phyloP scores from a whole-genome alignment of 2,329 filamentous ascomycete species.

The Trichoderma koningii region DNA sequence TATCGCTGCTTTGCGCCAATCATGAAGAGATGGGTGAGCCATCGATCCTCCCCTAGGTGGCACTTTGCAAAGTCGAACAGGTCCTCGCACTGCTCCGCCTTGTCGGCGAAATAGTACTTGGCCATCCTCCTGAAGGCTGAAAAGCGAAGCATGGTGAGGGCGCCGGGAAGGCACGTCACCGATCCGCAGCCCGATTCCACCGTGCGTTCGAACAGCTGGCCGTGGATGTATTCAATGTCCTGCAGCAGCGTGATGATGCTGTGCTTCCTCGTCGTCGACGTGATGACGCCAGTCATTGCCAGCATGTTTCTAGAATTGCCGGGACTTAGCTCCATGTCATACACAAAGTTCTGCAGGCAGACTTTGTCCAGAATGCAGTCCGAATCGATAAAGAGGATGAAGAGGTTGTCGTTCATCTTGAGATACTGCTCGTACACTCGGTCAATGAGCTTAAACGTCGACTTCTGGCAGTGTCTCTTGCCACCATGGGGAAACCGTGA shows the following conservation, averaged over 20 bases:
- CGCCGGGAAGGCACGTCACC: conserved; percentile 91
- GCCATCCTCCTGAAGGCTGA: conserved; percentile 96
- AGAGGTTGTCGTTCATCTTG: conserved; percentile 84
- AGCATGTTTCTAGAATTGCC: conserved; percentile 91
- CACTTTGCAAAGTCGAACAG: conserved; percentile 96
- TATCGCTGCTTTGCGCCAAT: conserved; percentile 90
- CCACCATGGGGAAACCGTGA: conserved; percentile 92
- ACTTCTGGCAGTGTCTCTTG: conserved; percentile 91
- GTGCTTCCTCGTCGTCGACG: conserved; percentile 85
- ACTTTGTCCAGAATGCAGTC: conserved; percentile 91
- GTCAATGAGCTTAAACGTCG: conserved; percentile 90
- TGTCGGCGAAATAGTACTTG: conserved; percentile 97
- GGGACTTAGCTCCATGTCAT: conserved; percentile 96
- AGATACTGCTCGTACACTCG: conserved; percentile 87
- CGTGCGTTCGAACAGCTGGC: conserved; percentile 91
- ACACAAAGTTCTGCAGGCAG: conserved; percentile 96
- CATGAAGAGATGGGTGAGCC: conserved; percentile 99
- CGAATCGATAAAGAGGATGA: conserved; percentile 95
- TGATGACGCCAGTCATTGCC: conserved; percentile 97
- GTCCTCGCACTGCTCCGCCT: conserved; percentile 92
- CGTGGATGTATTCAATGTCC: conserved; percentile 98
- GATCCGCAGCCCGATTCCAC: conserved; percentile 93
- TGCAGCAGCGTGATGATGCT: conserved; percentile 89
- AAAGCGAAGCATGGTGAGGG: conserved; percentile 93
- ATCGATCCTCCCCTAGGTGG: conserved; percentile 91